phyloP scores from a whole-genome alignment of 169 alveolate genomes.

The Plasmodium vinckei region DNA sequence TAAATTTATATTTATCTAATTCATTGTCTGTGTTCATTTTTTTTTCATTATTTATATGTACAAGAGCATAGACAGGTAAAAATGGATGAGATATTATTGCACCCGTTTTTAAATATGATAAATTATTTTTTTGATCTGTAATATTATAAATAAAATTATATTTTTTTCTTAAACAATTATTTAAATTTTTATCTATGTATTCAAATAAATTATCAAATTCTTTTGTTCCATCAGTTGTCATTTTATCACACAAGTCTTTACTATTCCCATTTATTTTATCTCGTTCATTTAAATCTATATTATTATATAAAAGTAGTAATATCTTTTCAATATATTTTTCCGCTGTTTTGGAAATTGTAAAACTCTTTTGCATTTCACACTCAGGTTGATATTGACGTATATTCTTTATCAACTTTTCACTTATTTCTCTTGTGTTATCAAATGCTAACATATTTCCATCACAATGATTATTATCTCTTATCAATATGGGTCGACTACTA shows the following conservation, averaged over 20 bases:
- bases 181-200: conserved; percentile 31
- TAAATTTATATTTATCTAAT: conserved; percentile 19
- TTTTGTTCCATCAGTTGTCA: not conserved
- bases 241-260: not conserved
- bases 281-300: conserved; percentile 22
- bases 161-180: conserved; percentile 43
- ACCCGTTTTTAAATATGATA: conserved; percentile 30
- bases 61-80: conserved; percentile 48
- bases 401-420: not conserved
- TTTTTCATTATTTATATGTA: conserved; percentile 53
- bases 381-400: not conserved
- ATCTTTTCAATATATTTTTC: conserved; percentile 50
- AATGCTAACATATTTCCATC: not conserved
- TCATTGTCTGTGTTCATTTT: not conserved
- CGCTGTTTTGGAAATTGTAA: conserved; percentile 39
- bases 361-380: conserved; percentile 6
- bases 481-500: too few relatives aligned
- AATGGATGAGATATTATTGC: conserved; percentile 70
- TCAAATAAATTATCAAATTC: conserved; percentile 42
- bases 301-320: conserved; percentile 26
- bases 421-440: not conserved
- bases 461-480: not conserved
- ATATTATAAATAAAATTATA: conserved; percentile 24
- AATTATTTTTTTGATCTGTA: conserved; percentile 16
- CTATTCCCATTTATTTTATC: conserved; percentile 19